Base-by-base conservation (phyloP, 345 rosid genomes). In the Streptanthus diversifolius region DNA sequence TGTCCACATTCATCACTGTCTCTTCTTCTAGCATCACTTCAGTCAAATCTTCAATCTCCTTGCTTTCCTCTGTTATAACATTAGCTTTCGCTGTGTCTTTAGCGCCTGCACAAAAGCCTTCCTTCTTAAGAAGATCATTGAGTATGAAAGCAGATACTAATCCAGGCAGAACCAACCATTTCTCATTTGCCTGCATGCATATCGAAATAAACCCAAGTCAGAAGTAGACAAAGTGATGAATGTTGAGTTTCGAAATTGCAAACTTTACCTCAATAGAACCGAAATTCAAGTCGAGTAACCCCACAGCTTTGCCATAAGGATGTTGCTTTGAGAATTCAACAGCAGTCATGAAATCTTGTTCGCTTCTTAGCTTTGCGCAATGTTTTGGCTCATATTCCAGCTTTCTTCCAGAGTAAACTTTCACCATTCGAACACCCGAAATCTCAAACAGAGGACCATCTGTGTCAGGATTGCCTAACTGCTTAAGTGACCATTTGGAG, bases 261-360 rank as follows among this genome's bases (percentile, higher is more conserved):
- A 44, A 11, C 51, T 21, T 39, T 87, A 91, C 99, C 99, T 72
- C 75, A 71, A 86, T 22, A 40, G 73, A 53, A 40, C 93, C 86
- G 8, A 72, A 77, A 72, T 87, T 88, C 53, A 91, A 54, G 85
- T 95, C 84, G n/a, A 91, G 78, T 82, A 95, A 83, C 60, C 90
- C 95, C 66, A 87, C 85, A 39, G 95, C 86, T 75, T 84, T 90
- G 2, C 99, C 99, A 65, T 90, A 95, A 49, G 99, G 96, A 79
- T 85, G 39, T 65, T 84, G 71, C 37, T 78, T 35, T 44, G 99
- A 90, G 73, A 91, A 88, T 62, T 91, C 97, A 75, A 88, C 88
- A 7, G 88, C 88, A 66, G 95, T 91, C 80, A 90, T 36, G 60
- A 81, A 90, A 63, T 88, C 88, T 71, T 81, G 77, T 76, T 87